Conservation (phyloP, 257 asterid species). For the Rubia yunnanensis region DNA sequence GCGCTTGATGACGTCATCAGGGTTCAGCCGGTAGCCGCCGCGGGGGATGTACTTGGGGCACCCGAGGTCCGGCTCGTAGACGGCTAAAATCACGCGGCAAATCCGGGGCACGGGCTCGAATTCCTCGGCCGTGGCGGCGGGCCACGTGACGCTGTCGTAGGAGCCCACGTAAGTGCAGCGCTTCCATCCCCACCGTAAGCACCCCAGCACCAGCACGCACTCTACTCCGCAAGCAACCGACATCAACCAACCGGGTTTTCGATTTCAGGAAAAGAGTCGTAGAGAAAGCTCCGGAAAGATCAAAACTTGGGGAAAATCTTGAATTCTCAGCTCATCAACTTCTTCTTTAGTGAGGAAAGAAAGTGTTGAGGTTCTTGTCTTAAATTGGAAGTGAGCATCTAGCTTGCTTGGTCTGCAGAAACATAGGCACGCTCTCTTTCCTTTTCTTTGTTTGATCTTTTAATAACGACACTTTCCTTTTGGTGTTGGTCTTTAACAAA, state of each 20-base stretch:
- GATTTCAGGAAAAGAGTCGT: constrained; percentile 3
- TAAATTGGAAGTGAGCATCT: constrained; percentile 4
- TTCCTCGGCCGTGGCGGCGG: constrained; percentile 64
- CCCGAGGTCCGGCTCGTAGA: constrained; percentile 66
- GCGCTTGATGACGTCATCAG: constrained; percentile 65
- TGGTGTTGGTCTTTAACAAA: too few species aligned
- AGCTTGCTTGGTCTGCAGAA: not conserved
- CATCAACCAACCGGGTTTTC: constrained; percentile 24
- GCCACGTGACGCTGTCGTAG: constrained; percentile 86
- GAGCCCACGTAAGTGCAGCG: constrained; percentile 91
- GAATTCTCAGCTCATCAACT: not conserved
- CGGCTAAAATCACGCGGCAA: constrained; percentile 78
- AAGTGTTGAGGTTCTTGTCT: constrained; percentile 11
- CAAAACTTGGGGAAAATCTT: not conserved
- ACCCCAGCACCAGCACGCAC: constrained; percentile 62
- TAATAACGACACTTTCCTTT: too few species aligned
- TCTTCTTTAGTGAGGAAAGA: not conserved
- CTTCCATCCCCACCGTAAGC: constrained; percentile 95
- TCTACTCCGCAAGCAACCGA: constrained; percentile 70
- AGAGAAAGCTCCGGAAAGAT: not conserved
- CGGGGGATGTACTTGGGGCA: constrained; percentile 52
- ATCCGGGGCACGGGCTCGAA: constrained; percentile 70
- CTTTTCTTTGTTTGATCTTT: too few species aligned
- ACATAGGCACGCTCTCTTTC: too few species aligned
- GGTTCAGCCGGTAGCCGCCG: constrained; percentile 61